Base-by-base conservation (phyloP, 1,284 basidiomycete genomes). In the Agaricales sp. region DNA sequence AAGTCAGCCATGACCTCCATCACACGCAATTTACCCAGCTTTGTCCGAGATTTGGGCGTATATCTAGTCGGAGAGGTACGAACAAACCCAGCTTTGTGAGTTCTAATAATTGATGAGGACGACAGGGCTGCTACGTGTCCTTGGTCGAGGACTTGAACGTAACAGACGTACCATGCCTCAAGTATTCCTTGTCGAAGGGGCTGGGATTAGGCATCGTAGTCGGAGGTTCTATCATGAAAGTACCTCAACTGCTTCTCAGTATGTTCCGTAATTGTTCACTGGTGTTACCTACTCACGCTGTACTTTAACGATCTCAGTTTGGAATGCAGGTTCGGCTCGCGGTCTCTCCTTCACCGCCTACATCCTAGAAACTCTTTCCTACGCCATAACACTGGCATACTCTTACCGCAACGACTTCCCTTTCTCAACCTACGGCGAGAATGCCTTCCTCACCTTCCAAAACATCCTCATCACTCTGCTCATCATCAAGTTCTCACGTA, bases 371-470 rank as follows among this genome's bases (percentile, higher is more conserved):
- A 93, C 91, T 0, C 68, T 88, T 14, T 77, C 89, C 0, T 95
- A 94, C 60, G 86, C 84, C 37, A 91, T 96, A 60, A 90, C 82
- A 0, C 75, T 91, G 37, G 77, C 78, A n/a, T 98, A 97, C 67
- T 86, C 91, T 2, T 81, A 80, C 54, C 75, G 91, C 37, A 85
- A 87, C 61, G 65, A 71, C 19, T 93, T 94, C 63, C 92, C 94
- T 0, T 94, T 96, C 72, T 92, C 88, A 30, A 96, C 94, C 1
- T 98, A 96, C 56, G 94, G 94, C 60, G 92, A 95, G 65, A 94
- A 92, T 69, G 63, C 90, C 53, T 93, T 93, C 75, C 75, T 95
- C 49, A 83, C 87, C 20, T 59, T 90, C 43, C 90, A 93, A 63
- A 92, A 93, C 67, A 71, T 83, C 55, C 55, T 86, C 65, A 88